These are phyloP conservation scores for Phytophthora pistaciae DNA, from an alignment of 352 stramenopile species.

Conservation along the genomic window DNA sequence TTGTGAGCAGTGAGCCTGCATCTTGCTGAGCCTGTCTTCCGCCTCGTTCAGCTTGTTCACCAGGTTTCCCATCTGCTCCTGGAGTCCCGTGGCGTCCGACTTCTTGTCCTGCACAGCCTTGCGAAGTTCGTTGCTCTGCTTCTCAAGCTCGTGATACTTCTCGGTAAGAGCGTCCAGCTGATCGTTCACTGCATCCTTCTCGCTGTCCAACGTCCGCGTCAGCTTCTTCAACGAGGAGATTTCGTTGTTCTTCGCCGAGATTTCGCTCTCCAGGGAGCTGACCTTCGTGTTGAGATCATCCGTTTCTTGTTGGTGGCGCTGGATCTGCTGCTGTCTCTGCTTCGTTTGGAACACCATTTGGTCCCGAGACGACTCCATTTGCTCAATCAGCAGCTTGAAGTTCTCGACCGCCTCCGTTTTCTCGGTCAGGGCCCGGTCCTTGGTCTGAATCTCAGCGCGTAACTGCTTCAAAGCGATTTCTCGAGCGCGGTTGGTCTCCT, in stretches of 20 bases:
- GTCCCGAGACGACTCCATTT: slow-evolving; percentile 87
- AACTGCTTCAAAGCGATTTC: slow-evolving; percentile 70
- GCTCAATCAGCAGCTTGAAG: slow-evolving; percentile 77
- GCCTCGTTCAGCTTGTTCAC: slow-evolving; percentile 67
- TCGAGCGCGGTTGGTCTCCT: slow-evolving; percentile 58
- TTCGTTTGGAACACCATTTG: slow-evolving; percentile 84
- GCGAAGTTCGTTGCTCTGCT: slow-evolving; percentile 56
- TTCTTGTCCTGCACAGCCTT: slow-evolving; percentile 45
- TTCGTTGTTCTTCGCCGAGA: slow-evolving; percentile 51
- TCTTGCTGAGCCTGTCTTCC: slow-evolving; percentile 55
- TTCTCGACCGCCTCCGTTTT: slow-evolving; percentile 76
- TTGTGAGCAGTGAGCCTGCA: slow-evolving; percentile 49
- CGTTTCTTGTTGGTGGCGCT: slow-evolving; percentile 62
- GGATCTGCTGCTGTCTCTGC: slow-evolving; percentile 72
- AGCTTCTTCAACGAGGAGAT: slow-evolving; percentile 76
- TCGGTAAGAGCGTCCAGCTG: slow-evolving; percentile 80
- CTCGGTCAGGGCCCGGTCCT: slow-evolving; percentile 68
- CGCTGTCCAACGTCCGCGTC: slow-evolving; percentile 66
- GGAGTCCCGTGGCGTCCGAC: slow-evolving; percentile 45
- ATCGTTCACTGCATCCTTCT: slow-evolving; percentile 80
- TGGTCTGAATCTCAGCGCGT: slow-evolving; percentile 61
- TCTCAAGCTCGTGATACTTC: slow-evolving; percentile 67
- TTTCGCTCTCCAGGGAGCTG: slow-evolving; percentile 51
- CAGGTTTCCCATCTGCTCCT: slow-evolving; percentile 65
- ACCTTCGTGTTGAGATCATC: slow-evolving; percentile 66